Percentiles rank a stretch among this genome's conserved stretches.
phyloP scores from a whole-genome alignment of 1,139 yeast genomes.

The Hyphopichia fennica region DNA sequence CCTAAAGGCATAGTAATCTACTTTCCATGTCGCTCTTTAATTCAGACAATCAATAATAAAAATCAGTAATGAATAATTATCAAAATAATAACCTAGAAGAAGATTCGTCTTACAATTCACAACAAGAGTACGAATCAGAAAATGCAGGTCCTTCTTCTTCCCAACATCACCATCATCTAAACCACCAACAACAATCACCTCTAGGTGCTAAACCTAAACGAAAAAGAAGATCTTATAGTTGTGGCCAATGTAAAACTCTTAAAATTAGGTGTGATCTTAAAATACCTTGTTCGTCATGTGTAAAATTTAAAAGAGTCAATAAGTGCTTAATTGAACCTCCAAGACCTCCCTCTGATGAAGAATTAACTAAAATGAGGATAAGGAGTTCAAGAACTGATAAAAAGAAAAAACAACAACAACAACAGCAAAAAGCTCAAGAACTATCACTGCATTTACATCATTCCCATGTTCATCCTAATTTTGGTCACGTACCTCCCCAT shows the following conservation, averaged over 20 bases:
- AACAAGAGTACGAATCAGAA: too few relatives aligned
- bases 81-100: too few relatives aligned
- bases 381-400: constrained; percentile 19
- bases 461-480: constrained; percentile 81
- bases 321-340: constrained; percentile 45
- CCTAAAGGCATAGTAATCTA: too few relatives aligned
- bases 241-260: constrained; percentile 56
- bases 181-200: background rate
- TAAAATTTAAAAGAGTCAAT: constrained; percentile 39
- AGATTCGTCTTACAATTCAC: too few relatives aligned
- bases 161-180: background rate
- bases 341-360: constrained; percentile 42
- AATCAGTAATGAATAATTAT: too few relatives aligned
- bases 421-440: background rate
- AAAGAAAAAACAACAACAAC: constrained; percentile 1
- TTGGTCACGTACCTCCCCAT: constrained; percentile 93
- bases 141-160: too few relatives aligned
- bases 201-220: constrained; percentile 18
- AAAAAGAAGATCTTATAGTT: constrained; percentile 52
- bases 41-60: too few relatives aligned
- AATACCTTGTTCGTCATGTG: constrained; percentile 51
- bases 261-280: constrained; percentile 55
- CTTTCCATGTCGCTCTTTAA: too few relatives aligned
- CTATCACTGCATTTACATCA: background rate
- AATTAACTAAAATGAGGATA: constrained; percentile 22